phyloP scores from a whole-genome alignment of 2,329 filamentous ascomycete genomes.

The Botrytis cinerea region DNA sequence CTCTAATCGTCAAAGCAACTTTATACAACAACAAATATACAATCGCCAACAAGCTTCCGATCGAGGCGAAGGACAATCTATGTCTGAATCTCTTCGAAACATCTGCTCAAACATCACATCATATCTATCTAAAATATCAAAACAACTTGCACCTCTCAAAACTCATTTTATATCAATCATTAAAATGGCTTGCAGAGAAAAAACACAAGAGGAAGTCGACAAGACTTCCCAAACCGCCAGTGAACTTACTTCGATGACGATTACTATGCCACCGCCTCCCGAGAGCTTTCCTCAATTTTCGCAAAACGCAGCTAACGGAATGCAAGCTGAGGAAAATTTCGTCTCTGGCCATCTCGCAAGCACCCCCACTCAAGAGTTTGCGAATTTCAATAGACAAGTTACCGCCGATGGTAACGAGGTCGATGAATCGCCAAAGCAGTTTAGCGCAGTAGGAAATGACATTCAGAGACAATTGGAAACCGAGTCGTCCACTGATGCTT shows the following conservation, averaged over 20 bases:
- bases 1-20: neutral
- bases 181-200: neutral
- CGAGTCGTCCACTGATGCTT: neutral
- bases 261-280: neutral
- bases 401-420: neutral
- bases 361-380: neutral
- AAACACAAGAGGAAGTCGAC: neutral
- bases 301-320: neutral
- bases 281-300: neutral
- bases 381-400: neutral
- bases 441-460: neutral
- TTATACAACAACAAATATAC: neutral
- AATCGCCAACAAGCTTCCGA: neutral
- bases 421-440: neutral
- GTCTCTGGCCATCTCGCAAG: neutral
- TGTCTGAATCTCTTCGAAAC: neutral
- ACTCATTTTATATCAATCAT: neutral
- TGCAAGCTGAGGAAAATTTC: neutral
- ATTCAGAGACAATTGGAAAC: neutral
- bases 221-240: neutral
- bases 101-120: neutral
- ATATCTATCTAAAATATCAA: neutral
- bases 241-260: neutral
- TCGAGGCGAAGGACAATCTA: neutral
- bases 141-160: neutral